These are phyloP conservation scores for Naematelia encephala DNA, from an alignment of 768 basidiomycete species.

Conservation along the genomic window DNA sequence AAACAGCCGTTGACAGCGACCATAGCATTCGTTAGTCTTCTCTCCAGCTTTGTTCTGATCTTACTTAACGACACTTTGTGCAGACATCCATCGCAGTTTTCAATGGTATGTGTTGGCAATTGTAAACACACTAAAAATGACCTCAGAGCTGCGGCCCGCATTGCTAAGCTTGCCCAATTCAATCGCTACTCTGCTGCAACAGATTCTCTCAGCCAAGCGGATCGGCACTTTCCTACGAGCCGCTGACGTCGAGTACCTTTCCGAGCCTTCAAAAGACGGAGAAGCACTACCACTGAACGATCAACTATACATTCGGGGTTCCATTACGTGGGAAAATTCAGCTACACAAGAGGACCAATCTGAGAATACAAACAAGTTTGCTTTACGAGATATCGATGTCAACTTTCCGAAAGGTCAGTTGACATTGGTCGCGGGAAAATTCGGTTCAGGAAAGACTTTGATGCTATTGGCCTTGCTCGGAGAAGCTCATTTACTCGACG, in stretches of 20 bases:
- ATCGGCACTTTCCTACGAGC: conserved; percentile 23
- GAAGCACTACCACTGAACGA: too few species aligned
- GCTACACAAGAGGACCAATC: neutral
- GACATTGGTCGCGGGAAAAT: conserved; percentile 39
- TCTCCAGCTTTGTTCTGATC: neutral
- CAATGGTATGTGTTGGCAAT: too few species aligned
- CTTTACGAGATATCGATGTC: conserved; percentile 33
- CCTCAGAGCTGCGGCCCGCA: conserved; percentile 25
- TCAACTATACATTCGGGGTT: conserved; percentile 24
- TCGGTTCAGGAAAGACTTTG: conserved; percentile 45
- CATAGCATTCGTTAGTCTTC: conserved; percentile 36
- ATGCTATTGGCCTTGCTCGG: conserved; percentile 39
- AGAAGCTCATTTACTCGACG: conserved; percentile 34
- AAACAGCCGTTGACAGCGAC: conserved; percentile 29
- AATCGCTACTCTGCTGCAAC: conserved; percentile 24
- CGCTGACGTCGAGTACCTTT: conserved; percentile 32
- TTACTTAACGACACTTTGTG: too few species aligned
- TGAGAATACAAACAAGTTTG: conserved; percentile 17
- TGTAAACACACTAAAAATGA: too few species aligned
- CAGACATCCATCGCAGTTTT: conserved; percentile 44
- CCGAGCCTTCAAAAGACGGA: conserved; percentile 7
- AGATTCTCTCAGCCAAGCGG: conserved; percentile 29
- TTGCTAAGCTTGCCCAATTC: conserved; percentile 18
- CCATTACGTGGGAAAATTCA: conserved; percentile 20
- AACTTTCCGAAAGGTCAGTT: conserved; percentile 34